Base-by-base conservation (phyloP, 768 basidiomycete species). In the Rhizopogon vulgaris region DNA sequence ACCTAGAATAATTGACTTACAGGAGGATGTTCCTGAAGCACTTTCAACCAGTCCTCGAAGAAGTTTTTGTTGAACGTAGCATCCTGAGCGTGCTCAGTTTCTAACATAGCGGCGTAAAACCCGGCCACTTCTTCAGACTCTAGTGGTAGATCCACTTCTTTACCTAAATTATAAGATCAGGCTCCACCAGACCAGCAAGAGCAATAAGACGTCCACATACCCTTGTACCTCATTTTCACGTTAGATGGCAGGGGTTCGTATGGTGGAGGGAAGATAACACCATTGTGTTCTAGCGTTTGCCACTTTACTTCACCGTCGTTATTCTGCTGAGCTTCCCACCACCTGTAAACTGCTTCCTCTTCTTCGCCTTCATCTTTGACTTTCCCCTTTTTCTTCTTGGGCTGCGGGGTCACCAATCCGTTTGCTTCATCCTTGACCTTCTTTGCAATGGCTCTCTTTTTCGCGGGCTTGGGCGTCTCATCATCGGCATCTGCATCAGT, bases 71-170 rank as follows among this genome's bases (percentile, higher is more conserved):
- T 88, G 74, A 99, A 99, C 0, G 76, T 83, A 12, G 74, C 76
- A 65, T 98, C 94, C 69, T 87, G 77, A 6, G 90, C 90, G 62
- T 99, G 94, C 55, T 94, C 90, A 6, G 90, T 90, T 68, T 94
- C 93, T 36, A 98, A 63, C 76, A 98, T 80, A 17, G 93, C 90
- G 34, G 75, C 96, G 61, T 94, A 99, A 70, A 99, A 99, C 7
- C 89, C 87, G 27, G 96, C 95, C 41, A 98, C 95, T 68, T 99
- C 96, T 70, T 99, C 96, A 6, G 94, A 77, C 55, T 86, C 91
- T 11, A 79, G 82, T 18, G 92, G 83, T 32, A 99, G 82, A 60
- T 85, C 76, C 27, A 97, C 78, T 10, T 75, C 66, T 68, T 86
- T 82, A 57, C 92, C 95, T 96, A 59, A 25, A 36, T 24, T 40